These are phyloP conservation scores for Aureobasidium sp. DNA, from an alignment of 2,329 filamentous ascomycete species.

Conservation along the genomic window DNA sequence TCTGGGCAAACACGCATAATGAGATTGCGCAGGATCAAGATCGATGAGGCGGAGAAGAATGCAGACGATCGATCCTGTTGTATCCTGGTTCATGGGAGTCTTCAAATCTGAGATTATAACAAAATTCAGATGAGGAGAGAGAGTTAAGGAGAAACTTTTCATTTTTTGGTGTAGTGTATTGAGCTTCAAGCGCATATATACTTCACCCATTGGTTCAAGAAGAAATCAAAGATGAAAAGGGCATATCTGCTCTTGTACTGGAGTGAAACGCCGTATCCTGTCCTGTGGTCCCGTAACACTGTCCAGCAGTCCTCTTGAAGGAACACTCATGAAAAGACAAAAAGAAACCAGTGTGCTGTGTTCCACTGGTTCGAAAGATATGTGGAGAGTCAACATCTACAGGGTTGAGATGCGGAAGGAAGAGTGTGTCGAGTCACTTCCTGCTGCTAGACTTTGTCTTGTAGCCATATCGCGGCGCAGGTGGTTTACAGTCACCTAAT, in stretches of 20 bases:
- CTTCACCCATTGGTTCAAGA: not conserved
- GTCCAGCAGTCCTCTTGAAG: not conserved
- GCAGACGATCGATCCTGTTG: not conserved
- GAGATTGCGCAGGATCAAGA: not conserved
- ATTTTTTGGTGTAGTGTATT: not conserved
- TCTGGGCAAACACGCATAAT: not conserved
- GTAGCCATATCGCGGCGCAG: slow-evolving; percentile 1
- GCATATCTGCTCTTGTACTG: not conserved
- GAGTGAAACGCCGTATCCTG: not conserved
- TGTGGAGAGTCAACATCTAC: not conserved
- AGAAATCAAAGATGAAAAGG: not conserved
- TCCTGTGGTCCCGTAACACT: not conserved
- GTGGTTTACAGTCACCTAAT: slow-evolving; percentile 13
- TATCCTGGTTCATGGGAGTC: not conserved
- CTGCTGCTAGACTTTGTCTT: not conserved
- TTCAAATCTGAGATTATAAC: not conserved
- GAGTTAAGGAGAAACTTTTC: not conserved
- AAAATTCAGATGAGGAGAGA: not conserved
- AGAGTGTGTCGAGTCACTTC: not conserved
- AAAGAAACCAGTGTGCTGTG: not conserved
- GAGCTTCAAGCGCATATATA: not conserved
- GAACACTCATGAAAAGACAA: not conserved
- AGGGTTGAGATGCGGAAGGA: not conserved
- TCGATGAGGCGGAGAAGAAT: not conserved
- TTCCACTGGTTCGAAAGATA: not conserved